Base-by-base conservation (phyloP, 495 filamentous ascomycete species). In the Articulospora tetracladia region DNA sequence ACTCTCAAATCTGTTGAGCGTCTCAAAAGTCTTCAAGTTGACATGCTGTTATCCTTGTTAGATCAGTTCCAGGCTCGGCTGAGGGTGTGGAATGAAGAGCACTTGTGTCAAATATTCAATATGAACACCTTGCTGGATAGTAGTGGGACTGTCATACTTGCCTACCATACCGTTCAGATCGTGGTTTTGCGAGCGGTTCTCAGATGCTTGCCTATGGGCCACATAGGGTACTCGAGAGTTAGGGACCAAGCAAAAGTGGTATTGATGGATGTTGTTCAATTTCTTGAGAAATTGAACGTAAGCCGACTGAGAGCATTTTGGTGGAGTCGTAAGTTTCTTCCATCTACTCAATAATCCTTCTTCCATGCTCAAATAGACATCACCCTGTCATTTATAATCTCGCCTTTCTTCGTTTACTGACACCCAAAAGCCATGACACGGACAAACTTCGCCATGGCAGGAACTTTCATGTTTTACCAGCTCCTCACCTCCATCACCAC, bases 121-220 rank as follows among this genome's bases (percentile, higher is more conserved):
- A 28, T 49, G 17, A 26, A 36, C 1, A 36, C 60, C 32, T 15
- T 53, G n/a, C 44, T 50, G 50, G 76, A 77, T 68, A 53, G 34
- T 24, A 53, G 32, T 24, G 82, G 82, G 4, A 78, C 80, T 28
- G 75, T 85, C n/a, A 81, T 84, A 55, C 72, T 86, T 25, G 78
- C 80, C 46, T 86, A 85, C 69, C 83, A 85, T 53, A 79, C 83
- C 30, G 82, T 80, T 11, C 82, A 84, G 69, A 84, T 85, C 61
- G 84, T 83, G 41, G 75, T 86, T 4, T 83, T 84, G 68, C 78
- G 83, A 27, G 82, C 76, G 66, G 83, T 86, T 58, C 76, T 86
- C 47, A 78, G 81, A 22, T 80, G 77, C 10, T 71, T 86, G 25
- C 68, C 71, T 23, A 65, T 72, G 1, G 69, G 73, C 20, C 71